These are phyloP conservation scores for Discostella pseudostelligera DNA, from an alignment of 108 stramenopile species.

Conservation along the genomic window DNA sequence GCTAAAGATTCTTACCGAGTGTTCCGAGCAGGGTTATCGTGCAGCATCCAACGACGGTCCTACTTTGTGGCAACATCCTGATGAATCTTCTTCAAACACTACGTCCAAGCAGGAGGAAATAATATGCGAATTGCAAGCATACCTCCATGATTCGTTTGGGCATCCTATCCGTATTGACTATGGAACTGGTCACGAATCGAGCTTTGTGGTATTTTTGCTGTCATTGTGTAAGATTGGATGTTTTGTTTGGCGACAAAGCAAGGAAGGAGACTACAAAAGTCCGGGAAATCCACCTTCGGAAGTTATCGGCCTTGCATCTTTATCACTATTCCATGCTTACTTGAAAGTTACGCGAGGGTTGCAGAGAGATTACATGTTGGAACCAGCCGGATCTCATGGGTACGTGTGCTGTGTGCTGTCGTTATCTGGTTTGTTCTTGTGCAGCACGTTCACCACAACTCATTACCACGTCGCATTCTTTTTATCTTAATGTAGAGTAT, in stretches of 20 bases:
- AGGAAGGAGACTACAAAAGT: slow-evolving; percentile 22
- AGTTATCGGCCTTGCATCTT: slow-evolving; percentile 52
- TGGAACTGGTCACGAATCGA: slow-evolving; percentile 96
- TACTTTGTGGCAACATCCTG: slow-evolving; percentile 1
- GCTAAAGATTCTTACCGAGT: slow-evolving; percentile 35
- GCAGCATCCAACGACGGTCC: slow-evolving; percentile 50
- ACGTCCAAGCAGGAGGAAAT: slow-evolving; percentile 43
- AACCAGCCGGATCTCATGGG: slow-evolving; percentile 92
- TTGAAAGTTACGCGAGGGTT: slow-evolving; percentile 71
- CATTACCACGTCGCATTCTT: neutral
- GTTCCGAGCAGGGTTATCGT: slow-evolving; percentile 53
- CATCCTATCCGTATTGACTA: slow-evolving; percentile 90
- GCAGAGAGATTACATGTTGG: slow-evolving; percentile 89
- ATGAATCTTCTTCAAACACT: neutral
- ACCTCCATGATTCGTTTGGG: slow-evolving; percentile 87
- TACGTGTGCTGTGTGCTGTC: neutral
- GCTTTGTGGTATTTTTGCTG: slow-evolving; percentile 85
- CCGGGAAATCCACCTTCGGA: slow-evolving; percentile 37
- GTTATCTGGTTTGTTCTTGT: neutral
- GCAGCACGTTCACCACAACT: slow-evolving; percentile 14
- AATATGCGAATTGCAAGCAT: slow-evolving; percentile 71
- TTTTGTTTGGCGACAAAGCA: slow-evolving; percentile 36
- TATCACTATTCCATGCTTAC: slow-evolving; percentile 71
- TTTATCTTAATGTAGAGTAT: slow-evolving; percentile 57
- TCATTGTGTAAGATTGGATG: slow-evolving; percentile 74